phyloP scores from a whole-genome alignment of 202 grass and related monocot species.

The Carex arenaria region DNA sequence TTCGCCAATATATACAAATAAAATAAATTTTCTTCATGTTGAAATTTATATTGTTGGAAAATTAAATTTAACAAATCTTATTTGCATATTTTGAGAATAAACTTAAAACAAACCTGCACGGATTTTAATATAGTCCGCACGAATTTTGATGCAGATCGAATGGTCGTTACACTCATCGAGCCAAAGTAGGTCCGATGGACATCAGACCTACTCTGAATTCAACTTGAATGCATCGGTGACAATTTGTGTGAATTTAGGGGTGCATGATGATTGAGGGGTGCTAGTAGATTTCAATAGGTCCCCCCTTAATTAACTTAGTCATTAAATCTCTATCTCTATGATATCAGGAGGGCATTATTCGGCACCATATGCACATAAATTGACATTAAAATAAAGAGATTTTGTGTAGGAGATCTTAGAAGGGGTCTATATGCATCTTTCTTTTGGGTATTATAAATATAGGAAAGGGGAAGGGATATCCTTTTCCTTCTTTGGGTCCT shows the following conservation, averaged over 20 bases:
- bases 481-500: constrained; percentile 33
- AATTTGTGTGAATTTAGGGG: not conserved
- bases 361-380: constrained; percentile 16
- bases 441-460: constrained; percentile 23
- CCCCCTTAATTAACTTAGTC: constrained; percentile 3
- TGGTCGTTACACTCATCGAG: too few species aligned
- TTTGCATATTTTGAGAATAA: not conserved
- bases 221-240: not conserved
- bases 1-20: too few species aligned
- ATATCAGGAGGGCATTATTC: constrained; percentile 22
- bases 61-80: too few species aligned
- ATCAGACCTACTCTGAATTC: too few species aligned
- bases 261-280: not conserved
- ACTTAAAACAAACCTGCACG: too few species aligned
- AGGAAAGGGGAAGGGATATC: constrained; percentile 32
- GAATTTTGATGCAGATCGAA: too few species aligned
- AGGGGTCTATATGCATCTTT: not conserved
- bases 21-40: too few species aligned
- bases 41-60: too few species aligned
- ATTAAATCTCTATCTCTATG: constrained; percentile 17
- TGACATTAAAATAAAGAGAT: constrained; percentile 12
- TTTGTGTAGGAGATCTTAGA: not conserved
- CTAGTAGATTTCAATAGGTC: constrained; percentile 7
- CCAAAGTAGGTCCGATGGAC: too few species aligned
- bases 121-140: too few species aligned